phyloP scores from a whole-genome alignment of 164 flowering plant genomes.

The Piper betle region DNA sequence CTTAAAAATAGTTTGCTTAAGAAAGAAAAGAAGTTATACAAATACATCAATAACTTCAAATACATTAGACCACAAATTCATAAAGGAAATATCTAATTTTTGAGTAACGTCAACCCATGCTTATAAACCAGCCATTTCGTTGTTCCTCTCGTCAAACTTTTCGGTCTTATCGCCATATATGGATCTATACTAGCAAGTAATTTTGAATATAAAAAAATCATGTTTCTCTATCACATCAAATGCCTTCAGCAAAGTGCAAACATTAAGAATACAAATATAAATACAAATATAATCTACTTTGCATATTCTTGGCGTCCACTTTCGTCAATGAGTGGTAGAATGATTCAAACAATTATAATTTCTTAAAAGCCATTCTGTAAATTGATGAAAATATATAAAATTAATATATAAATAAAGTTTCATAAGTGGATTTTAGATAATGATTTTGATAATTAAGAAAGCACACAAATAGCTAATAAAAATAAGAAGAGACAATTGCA shows the following conservation, averaged over 20 bases:
- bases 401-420: background rate
- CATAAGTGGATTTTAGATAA: too few species aligned
- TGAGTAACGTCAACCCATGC: conserved; percentile 53
- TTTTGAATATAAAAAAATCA: too few species aligned
- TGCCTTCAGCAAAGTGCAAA: too few species aligned
- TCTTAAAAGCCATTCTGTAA: conserved; percentile 46
- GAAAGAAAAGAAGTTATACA: too few species aligned
- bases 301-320: conserved; percentile 52
- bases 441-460: too few species aligned
- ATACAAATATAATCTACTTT: conserved; percentile 16
- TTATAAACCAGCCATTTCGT: conserved; percentile 56
- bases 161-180: conserved; percentile 59
- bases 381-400: background rate
- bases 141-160: conserved; percentile 60
- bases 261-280: background rate
- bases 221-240: too few species aligned
- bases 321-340: conserved; percentile 75
- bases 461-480: too few species aligned
- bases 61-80: conserved; percentile 73
- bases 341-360: conserved; percentile 49
- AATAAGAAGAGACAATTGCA: too few species aligned
- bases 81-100: conserved; percentile 40
- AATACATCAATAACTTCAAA: conserved; percentile 36
- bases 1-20: too few species aligned
- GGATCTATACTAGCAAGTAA: conserved; percentile 24